Evolutionary conservation across 73 alveolate species (phyloP), one percentile per base, ranked within the genome.

Genomic region (Paramecium pentaurelia): DNA sequence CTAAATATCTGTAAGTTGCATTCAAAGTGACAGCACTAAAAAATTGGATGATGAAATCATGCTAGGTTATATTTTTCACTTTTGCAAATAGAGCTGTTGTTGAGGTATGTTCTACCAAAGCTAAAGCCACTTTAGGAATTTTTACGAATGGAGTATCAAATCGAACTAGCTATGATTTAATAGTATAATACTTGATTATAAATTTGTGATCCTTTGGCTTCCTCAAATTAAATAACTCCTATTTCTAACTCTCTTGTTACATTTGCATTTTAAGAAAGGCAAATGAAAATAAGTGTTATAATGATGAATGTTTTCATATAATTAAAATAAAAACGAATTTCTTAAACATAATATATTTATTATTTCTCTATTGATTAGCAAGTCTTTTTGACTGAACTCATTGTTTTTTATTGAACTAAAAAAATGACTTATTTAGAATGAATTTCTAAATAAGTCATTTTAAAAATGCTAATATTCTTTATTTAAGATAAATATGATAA

Each of bases 1-100:
- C 91, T 47, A 80, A 45, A 80, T 80, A 80, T 44, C 91, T 40
- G 38, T 80, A 80, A n/a, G 91, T 80, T n/a, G 91, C 91, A 80
- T 80, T 80, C 30, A 80, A 25, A 45, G 58, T 40, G n/a, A 18
- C 47, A 18, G 73, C 58, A 42, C 77, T 44, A 80, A 45, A 80
- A 80, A 80, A 80, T 28, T 40, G 45, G n/a, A 80, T 80, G n/a
- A 80, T 49, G 28, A 80, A 80, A 45, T 80, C 75, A 25, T 80
- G 16, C 18, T 80, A 28, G 16, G 91, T 80, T 10, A 80, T 80
- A 10, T 40, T 44, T 22, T 44, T 25, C 71, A 80, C 73, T 36
- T 80, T 80, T 32, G 75, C 91, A 47, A 80, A 80, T 25, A 80
- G 28, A 6, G 91, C 75, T 45, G 37, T 42, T 14, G 91, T 49